These are phyloP conservation scores for Cystobasidiaceae sp. DNA, from an alignment of 1,284 basidiomycete genomes.

Conservation along the genomic window DNA sequence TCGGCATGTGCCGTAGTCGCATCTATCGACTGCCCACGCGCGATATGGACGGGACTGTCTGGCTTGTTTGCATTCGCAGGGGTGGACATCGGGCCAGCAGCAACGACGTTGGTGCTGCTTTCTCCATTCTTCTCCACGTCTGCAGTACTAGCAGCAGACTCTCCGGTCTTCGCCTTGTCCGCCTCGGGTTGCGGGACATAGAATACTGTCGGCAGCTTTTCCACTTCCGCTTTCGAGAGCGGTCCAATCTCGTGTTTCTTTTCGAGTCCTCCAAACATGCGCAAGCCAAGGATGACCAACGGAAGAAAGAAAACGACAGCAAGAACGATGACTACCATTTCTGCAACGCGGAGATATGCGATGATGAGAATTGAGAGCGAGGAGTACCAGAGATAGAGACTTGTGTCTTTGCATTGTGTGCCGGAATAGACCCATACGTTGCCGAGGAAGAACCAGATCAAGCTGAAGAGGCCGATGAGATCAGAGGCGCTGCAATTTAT, in stretches of 20 bases:
- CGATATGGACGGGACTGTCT: too few species aligned
- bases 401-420: constrained; percentile 25
- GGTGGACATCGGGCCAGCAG: not conserved
- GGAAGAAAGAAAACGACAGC: constrained; percentile 40
- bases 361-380: constrained; percentile 36
- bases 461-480: constrained; percentile 29
- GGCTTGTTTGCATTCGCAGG: not conserved
- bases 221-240: constrained; percentile 36
- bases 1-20: not conserved
- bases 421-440: constrained; percentile 36
- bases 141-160: not conserved
- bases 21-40: too few species aligned
- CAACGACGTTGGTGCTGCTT: not conserved
- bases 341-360: constrained; percentile 35
- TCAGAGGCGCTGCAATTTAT: constrained; percentile 31
- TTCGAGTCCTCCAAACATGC: constrained; percentile 36
- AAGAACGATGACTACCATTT: constrained; percentile 36
- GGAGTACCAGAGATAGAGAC: constrained; percentile 34
- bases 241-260: constrained; percentile 40
- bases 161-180: not conserved
- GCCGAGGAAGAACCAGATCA: constrained; percentile 38
- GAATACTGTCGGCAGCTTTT: constrained; percentile 31
- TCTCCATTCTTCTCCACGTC: not conserved
- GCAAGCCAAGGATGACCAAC: constrained; percentile 23
- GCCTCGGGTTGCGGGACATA: constrained; percentile 23